Base-by-base conservation (phyloP, 2,329 filamentous ascomycete genomes). In the Alternaria sp. region DNA sequence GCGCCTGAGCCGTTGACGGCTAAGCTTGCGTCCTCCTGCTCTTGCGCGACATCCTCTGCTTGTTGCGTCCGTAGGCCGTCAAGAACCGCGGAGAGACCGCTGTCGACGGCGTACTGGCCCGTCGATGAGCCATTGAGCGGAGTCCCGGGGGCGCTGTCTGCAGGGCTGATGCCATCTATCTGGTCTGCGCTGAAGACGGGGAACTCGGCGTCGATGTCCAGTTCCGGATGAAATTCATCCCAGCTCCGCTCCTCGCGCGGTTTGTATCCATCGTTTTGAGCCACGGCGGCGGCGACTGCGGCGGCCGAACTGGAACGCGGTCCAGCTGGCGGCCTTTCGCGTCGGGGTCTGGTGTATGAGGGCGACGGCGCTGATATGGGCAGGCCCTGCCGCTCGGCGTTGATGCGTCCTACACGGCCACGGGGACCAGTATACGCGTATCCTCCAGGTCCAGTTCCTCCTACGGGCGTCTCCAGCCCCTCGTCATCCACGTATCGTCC, bases 181-280 rank as follows among this genome's bases (percentile, higher is more conserved):
- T 97, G 92, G 66, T 96, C 90, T 2, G 94, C 90, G 53, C 87
- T 89, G 76, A 94, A 94, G 3, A 97, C 85, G 70, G 91, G 88
- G 68, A 97, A 91, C 5, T 87, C 88, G 12, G 87, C 87, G 60
- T 97, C 93, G 53, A 97, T 94, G 82, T 98, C 94, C 56, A 99
- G 87, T 73, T 97, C 93, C 0, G 93, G 94, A 80, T 99, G 96
- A 69, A 98, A 98, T 78, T 99, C 96, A 75, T 97, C 94, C 94
- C 95, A 99, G 56, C 93, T 93, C 66, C 95, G 90, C 83, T 99
- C 96, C 82, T 99, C 96, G 75, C 96, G 88, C 30, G 96, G 96
- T 79, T 99, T 99, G 82, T 98, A 98, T 55, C 95, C 94, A 83
- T 98, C 96, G 73, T 90, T 94, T 77, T 97, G 94, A 71, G 93